phyloP scores from a whole-genome alignment of 805 yeast species.

The Dipodascopsis uninucleata region DNA sequence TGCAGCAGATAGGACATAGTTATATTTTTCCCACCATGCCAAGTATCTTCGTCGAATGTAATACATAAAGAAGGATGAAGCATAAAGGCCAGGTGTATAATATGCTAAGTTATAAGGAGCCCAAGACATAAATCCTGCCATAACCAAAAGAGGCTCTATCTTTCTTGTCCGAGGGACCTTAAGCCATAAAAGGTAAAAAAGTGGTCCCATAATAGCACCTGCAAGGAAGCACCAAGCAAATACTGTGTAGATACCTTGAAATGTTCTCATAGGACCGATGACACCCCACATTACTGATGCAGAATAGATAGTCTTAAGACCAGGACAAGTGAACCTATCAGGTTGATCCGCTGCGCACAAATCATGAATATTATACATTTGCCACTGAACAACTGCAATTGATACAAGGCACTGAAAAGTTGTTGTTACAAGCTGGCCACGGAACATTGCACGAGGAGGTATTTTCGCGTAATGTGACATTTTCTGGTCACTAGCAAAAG shows the following conservation, averaged over 20 bases:
- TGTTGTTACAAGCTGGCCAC: constrained; percentile 47
- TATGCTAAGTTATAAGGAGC: constrained; percentile 33
- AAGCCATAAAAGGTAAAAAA: background rate
- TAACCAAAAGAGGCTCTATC: constrained; percentile 16
- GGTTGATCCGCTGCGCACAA: constrained; percentile 45
- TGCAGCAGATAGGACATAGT: constrained; percentile 63
- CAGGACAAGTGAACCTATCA: constrained; percentile 49
- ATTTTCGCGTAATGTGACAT: constrained; percentile 62
- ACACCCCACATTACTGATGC: constrained; percentile 64
- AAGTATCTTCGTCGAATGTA: constrained; percentile 52
- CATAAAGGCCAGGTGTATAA: constrained; percentile 26
- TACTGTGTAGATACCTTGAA: constrained; percentile 52
- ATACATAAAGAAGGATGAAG: constrained; percentile 55
- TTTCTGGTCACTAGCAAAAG: constrained; percentile 55
- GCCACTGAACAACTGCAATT: constrained; percentile 44
- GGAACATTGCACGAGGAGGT: constrained; percentile 58
- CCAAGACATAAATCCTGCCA: constrained; percentile 41
- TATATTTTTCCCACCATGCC: constrained; percentile 75
- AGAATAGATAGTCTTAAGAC: constrained; percentile 46
- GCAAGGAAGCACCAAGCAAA: constrained; percentile 57
- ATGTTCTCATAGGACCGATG: constrained; percentile 60
- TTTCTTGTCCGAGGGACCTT: background rate
- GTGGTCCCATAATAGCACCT: constrained; percentile 44
- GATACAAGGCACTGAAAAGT: constrained; percentile 46
- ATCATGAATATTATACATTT: constrained; percentile 39